Base-by-base conservation (phyloP, 805 yeast species). In the Naumovozyma baii region DNA sequence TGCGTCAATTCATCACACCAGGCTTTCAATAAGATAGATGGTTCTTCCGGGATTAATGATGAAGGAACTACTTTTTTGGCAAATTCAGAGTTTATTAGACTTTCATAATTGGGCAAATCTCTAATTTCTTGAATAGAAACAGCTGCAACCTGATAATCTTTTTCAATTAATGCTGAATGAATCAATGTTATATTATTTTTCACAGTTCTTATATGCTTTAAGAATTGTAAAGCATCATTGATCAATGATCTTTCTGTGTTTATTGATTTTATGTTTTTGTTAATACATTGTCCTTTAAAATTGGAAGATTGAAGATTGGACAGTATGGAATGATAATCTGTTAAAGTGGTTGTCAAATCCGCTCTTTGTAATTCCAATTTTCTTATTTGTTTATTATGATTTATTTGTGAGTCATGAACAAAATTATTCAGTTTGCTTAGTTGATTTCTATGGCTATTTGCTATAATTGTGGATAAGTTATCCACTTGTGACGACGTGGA, bases 61-160 rank as follows among this genome's bases (percentile, higher is more conserved):
- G 94, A 78, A 0, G 98, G 98, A 14, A 90, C 90, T 51, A 83
- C 83, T 34, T 70, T 77, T 37, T 78, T 72, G 2, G 94, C 90
- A 59, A 81, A 87, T 39, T 73, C 67, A 15, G 95, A 88, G 13
- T 61, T 65, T n/a, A 82, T 56, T 13, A 82, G 55, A 1, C 67
- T 70, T 29, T 29, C 31, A 29, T 29, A n/a, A 1, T 59, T 48
- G 0, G 94, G 84, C 30, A 90, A 62, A 5, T 55, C 40, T 35
- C 72, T 63, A 3, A 81, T 76, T 19, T 64, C 64, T 41, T 61
- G 52, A 3, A 87, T 80, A 14, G 86, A 73, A 39, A 65, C 66
- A 0, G 95, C 90, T 1, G 95, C 95, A n/a, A 73, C 57, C 20
- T 72, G 74, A 83, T 92, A 86, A 49, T 84, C 75, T 25, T 73